Evolutionary conservation across 2,329 filamentous ascomycete species (phyloP), one percentile per base, ranked within the genome.

Genomic region (Ophiocordyceps sinensis): DNA sequence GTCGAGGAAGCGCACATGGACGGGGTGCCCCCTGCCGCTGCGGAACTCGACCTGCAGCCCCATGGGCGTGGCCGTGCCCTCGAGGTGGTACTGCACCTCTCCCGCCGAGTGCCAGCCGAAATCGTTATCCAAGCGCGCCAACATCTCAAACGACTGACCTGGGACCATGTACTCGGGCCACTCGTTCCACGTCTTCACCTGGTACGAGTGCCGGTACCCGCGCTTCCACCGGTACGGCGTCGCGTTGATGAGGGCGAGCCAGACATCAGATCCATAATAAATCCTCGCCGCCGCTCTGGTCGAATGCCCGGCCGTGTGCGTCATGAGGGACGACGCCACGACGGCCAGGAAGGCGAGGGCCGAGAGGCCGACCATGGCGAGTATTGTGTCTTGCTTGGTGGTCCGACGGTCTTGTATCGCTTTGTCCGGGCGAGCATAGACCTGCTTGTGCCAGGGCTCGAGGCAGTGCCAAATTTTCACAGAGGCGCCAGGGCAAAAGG

Each of bases 211-310:
- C 1, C 41, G 43, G 44, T 46, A 49, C 0, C 36, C 47, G 35
- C 41, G 49, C 7, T 36, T 31, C 57, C 56, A 61, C 26, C 37
- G 42, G 44, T 57, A 60, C 3, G 58, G 58, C 6, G 55, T 60
- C n/a, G 49, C 52, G 42, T 61, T 61, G 51, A 60, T 44, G 37
- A 61, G 42, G 2, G 43, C 46, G 29, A 60, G 41, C 37, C 38
- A 42, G 14, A 49, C 51, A 32, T 48, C 43, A 2, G 17, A 23
- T 37, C 17, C 11, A 28, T 23, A n/a, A n/a, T n/a, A n/a, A n/a
- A n/a, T n/a, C n/a, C n/a, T n/a, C n/a, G n/a, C n/a, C n/a, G n/a
- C n/a, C n/a, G n/a, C n/a, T n/a, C n/a, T 10, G 11, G 7, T 21
- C 3, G 13, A 13, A 3, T n/a, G 7, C 31, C 4, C 12, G 13